Percentiles rank a stretch among this genome's conserved stretches.
Evolutionary conservation across 371 early-diverging fungal genomes (phyloP).

Genomic region (Rhizopus sp.): DNA sequence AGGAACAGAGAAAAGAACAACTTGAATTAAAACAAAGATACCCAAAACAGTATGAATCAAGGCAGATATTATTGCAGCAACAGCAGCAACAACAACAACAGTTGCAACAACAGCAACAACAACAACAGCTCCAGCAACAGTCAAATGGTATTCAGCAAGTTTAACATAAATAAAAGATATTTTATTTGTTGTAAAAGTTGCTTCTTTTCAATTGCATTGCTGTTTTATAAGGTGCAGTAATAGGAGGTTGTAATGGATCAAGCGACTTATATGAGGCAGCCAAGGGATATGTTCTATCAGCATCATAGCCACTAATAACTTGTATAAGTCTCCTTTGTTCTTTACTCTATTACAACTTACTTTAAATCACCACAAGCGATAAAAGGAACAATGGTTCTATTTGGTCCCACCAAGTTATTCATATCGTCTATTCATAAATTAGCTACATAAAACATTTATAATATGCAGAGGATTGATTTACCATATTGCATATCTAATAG

Average conservation of each 20-base stretch:
- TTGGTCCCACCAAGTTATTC: conserved; percentile 71
- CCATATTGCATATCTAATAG: conserved; percentile 78
- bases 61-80: conserved; percentile 14
- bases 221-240: conserved; percentile 87
- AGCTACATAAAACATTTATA: not conserved
- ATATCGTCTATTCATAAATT: conserved; percentile 33
- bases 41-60: conserved; percentile 23
- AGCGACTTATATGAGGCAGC: conserved; percentile 61
- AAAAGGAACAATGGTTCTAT: conserved; percentile 86
- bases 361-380: conserved; percentile 90
- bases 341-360: conserved; percentile 36
- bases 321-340: conserved; percentile 20
- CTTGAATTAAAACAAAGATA: conserved; percentile 20
- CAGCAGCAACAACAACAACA: conserved; percentile 15
- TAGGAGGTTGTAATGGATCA: conserved; percentile 86
- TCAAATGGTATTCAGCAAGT: conserved; percentile 1
- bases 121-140: conserved; percentile 11
- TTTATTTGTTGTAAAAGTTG: not conserved
- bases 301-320: conserved; percentile 70
- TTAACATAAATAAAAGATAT: not conserved
- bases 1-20: conserved; percentile 12
- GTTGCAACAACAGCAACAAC: conserved; percentile 15
- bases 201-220: conserved; percentile 64
- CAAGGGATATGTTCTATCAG: conserved; percentile 82
- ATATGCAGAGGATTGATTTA: conserved; percentile 15